phyloP scores from a whole-genome alignment of 148 eudicot genomes.

The Rhododendron vialii region DNA sequence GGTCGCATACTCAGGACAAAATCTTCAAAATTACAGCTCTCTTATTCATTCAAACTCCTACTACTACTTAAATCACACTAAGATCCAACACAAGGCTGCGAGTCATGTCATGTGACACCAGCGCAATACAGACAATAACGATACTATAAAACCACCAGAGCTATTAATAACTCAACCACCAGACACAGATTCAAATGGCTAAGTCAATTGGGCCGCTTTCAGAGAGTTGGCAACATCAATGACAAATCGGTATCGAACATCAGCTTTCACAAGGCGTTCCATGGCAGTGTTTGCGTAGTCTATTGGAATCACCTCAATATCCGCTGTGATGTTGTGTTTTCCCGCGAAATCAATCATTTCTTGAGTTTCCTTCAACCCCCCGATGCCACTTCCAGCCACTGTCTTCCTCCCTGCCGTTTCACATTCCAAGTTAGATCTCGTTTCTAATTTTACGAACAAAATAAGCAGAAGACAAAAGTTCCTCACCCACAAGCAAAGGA shows the following conservation, averaged over 20 bases:
- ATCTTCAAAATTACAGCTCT: not conserved
- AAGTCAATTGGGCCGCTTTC: not conserved
- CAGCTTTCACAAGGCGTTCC: conserved; percentile 8
- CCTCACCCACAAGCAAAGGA: not conserved
- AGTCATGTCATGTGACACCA: not conserved
- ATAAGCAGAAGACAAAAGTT: not conserved
- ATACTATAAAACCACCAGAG: not conserved
- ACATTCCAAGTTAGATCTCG: not conserved
- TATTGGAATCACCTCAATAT: conserved; percentile 2
- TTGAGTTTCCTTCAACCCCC: conserved; percentile 9
- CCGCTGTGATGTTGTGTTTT: conserved; percentile 4
- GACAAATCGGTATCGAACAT: conserved; percentile 9
- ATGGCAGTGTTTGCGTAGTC: conserved; percentile 10
- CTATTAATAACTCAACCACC: not conserved
- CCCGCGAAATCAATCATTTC: conserved; percentile 5
- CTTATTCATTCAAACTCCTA: not conserved
- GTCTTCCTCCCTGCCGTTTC: not conserved
- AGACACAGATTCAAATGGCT: not conserved
- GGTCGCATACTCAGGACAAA: not conserved
- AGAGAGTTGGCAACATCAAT: conserved; percentile 8
- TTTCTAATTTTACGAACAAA: not conserved
- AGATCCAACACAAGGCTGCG: not conserved
- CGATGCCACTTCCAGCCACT: not conserved
- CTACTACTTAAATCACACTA: not conserved
- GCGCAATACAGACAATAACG: not conserved